These are phyloP conservation scores for Fraxinus paxiana DNA, from an alignment of 305 asterid genomes.

Conservation along the genomic window DNA sequence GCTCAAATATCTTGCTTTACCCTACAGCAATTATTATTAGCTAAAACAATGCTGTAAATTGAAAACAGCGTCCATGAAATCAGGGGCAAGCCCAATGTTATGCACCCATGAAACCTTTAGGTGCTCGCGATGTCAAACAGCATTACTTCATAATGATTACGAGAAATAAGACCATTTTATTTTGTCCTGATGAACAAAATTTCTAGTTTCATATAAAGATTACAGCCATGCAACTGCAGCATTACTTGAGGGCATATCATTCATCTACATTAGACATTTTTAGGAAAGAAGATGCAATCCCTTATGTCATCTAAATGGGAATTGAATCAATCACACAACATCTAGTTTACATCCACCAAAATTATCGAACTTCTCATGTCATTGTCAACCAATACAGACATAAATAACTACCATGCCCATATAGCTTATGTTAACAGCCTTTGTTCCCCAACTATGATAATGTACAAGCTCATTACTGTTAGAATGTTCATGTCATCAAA, in stretches of 20 bases:
- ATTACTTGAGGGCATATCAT: neutral
- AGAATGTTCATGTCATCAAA: neutral
- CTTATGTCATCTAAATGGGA: neutral
- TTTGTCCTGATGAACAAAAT: neutral
- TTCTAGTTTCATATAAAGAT: neutral
- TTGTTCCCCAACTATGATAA: neutral
- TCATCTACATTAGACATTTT: neutral
- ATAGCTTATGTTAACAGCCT: neutral
- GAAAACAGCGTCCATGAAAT: neutral
- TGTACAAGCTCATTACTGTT: neutral
- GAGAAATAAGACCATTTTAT: neutral
- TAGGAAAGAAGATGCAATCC: neutral
- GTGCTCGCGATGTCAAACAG: neutral
- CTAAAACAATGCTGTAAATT: neutral
- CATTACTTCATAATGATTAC: neutral
- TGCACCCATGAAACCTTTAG: neutral
- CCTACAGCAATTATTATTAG: neutral
- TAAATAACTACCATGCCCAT: neutral
- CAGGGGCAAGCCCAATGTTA: neutral
- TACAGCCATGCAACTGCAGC: neutral
- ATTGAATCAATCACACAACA: neutral
- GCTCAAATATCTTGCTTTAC: neutral
- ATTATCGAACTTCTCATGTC: neutral
- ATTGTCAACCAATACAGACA: neutral
- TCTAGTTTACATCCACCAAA: neutral